Percentiles rank a stretch among this genome's conserved stretches.
Conservation (phyloP, 768 basidiomycete species). For the Vararia minispora region DNA sequence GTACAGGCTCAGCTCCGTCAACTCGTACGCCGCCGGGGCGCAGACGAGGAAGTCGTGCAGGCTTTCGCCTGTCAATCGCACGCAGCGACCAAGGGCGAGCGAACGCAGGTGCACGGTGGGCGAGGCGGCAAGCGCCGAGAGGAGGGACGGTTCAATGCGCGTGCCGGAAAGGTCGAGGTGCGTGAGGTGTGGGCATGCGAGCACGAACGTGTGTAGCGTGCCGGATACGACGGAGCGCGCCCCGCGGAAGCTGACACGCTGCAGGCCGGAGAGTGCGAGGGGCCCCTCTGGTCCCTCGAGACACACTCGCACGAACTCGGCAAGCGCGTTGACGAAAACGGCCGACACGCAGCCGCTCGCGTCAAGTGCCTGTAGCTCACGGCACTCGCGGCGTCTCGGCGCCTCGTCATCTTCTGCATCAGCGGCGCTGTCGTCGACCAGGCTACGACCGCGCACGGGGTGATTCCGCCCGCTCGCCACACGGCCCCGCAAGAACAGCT, state of each 20-base stretch:
- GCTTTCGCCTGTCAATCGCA: conserved; percentile 68
- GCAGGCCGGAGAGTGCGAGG: conserved; percentile 55
- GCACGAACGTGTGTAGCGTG: conserved; percentile 60
- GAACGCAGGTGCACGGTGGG: conserved; percentile 59
- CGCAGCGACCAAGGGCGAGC: conserved; percentile 79
- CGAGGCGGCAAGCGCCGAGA: conserved; percentile 53
- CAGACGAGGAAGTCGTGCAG: conserved; percentile 63
- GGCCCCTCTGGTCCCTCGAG: conserved; percentile 44
- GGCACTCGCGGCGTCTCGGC: conserved; percentile 62
- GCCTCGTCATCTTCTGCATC: conserved; percentile 70
- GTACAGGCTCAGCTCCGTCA: conserved; percentile 79
- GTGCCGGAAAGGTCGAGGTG: conserved; percentile 90
- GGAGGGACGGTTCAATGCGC: conserved; percentile 66
- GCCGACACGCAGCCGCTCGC: conserved; percentile 91
- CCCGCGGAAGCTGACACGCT: conserved; percentile 71
- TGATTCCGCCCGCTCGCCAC: conserved; percentile 61
- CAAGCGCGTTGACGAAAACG: conserved; percentile 78
- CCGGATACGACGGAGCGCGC: conserved; percentile 66
- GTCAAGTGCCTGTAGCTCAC: conserved; percentile 80
- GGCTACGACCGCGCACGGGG: conserved; percentile 51
- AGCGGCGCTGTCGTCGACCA: conserved; percentile 29
- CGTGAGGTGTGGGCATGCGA: conserved; percentile 77
- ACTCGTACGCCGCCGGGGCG: conserved; percentile 47
- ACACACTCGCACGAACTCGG: conserved; percentile 69
- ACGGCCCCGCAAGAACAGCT: conserved; percentile 79